Evolutionary conservation across 768 basidiomycete genomes (phyloP), one percentile per base, ranked within the genome.

Genomic region (Aureoboletus auriporus): DNA sequence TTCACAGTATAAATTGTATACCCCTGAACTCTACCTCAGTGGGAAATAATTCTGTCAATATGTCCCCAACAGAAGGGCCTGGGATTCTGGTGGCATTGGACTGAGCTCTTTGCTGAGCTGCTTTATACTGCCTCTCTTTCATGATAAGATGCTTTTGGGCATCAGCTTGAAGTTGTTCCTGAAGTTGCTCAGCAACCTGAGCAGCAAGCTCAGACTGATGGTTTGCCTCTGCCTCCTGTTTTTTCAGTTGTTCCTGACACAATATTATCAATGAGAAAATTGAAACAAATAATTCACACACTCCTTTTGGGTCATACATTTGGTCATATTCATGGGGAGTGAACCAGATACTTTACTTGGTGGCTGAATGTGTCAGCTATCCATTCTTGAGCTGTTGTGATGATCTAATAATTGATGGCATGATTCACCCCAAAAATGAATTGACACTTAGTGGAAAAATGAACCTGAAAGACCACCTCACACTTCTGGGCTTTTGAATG

Each of bases 381-480:
- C 88, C 86, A 90, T 30, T 88, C 86, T 64, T 88, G 83, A 40
- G 77, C 76, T 39, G 80, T 77, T 6, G 73, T 81, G 39, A 83
- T 76, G 53, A 90, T 82, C 83, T 89, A 52, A 2, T 43, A 28
- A n/a, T 14, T 37, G 20, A 3, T 10, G 11, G 11, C 10, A 8
- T 5, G 23, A n/a, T 57, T 44, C 16, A 29, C 38, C 39, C 51
- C 20, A 46, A 44, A n/a, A n/a, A n/a, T n/a, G n/a, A n/a, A n/a
- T n/a, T n/a, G 39, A 39, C 37, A 33, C 14, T 37, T 17, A 6
- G 13, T 12, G 16, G 27, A 41, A 23, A 13, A 8, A 64, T 76
- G 20, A 28, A 86, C 86, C 71, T 86, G 78, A 63, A 90, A 88
- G 30, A 89, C 84, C 79, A 88, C 84, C 64, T 88, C 87, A 17